These are phyloP conservation scores for Botrytis fragariae DNA, from an alignment of 2,329 filamentous ascomycete species.

Conservation along the genomic window DNA sequence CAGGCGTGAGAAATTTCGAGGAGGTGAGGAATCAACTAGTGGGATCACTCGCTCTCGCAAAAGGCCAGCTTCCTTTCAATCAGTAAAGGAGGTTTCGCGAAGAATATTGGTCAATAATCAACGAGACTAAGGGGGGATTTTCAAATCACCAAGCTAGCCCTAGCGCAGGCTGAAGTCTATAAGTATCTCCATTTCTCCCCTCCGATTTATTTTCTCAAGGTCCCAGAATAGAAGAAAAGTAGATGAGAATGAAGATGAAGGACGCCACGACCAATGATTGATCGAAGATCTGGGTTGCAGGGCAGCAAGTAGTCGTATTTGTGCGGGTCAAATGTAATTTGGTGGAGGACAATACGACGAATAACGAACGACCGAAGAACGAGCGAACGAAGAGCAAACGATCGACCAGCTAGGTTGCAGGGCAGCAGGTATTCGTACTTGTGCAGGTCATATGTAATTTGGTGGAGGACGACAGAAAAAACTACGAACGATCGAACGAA, in stretches of 20 bases:
- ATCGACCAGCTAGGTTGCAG: not conserved
- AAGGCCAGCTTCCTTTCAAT: not conserved
- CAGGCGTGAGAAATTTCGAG: not conserved
- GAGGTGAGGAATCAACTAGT: not conserved
- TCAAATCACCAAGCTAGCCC: not conserved
- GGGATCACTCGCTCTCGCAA: too few relatives aligned
- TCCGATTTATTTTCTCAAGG: accelerated
- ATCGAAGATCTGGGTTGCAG: not conserved
- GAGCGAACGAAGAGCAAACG: not conserved
- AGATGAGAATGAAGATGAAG: not conserved
- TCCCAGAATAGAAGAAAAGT: not conserved
- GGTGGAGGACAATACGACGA: not conserved
- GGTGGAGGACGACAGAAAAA: not conserved
- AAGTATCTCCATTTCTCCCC: not conserved
- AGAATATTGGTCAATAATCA: not conserved
- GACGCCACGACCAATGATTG: not conserved
- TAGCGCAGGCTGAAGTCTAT: not conserved
- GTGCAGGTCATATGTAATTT: not conserved
- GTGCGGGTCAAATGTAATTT: not conserved
- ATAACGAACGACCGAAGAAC: not conserved
- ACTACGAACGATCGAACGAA: not conserved
- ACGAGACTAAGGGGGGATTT: not conserved
- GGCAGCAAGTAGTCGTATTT: not conserved
- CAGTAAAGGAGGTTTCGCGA: accelerated
- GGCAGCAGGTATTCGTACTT: not conserved